phyloP scores from a whole-genome alignment of 257 asterid species.

The Capsicum chinense region DNA sequence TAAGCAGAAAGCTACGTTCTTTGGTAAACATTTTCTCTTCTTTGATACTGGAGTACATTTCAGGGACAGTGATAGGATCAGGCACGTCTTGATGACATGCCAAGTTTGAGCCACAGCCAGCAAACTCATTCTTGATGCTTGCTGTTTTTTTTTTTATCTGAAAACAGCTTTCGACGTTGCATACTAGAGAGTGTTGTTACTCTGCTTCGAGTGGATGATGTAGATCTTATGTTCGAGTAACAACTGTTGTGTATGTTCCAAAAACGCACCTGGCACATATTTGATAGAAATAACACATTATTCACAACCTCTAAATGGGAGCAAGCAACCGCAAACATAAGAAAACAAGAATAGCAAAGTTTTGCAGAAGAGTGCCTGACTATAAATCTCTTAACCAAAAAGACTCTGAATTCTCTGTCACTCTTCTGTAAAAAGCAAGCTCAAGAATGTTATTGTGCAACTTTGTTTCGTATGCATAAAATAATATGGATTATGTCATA shows the following conservation, averaged over 20 bases:
- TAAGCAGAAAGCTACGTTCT: background rate
- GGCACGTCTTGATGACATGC: constrained; percentile 35
- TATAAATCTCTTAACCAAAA: no score
- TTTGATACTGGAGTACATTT: constrained; percentile 75
- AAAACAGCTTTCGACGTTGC: constrained; percentile 62
- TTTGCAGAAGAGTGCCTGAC: background rate
- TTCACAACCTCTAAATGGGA: background rate
- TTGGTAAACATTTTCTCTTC: constrained; percentile 46
- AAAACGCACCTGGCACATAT: constrained; percentile 60
- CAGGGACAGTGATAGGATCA: constrained; percentile 40
- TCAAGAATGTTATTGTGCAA: no score
- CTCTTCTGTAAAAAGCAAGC: no score
- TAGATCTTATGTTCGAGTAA: constrained; percentile 75
- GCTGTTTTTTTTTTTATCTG: constrained; percentile 44
- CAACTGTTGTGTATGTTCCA: constrained; percentile 78
- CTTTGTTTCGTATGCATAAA: no score
- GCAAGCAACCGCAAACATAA: background rate
- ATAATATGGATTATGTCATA: no score
- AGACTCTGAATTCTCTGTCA: background rate
- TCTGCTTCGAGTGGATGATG: constrained; percentile 81
- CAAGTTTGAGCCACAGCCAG: constrained; percentile 20
- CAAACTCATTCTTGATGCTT: constrained; percentile 37
- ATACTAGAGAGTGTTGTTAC: constrained; percentile 62
- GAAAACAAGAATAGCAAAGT: background rate
- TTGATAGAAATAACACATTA: constrained; percentile 25